Base-by-base conservation (phyloP, 306 rosid species). In the Crotalaria pallida region DNA sequence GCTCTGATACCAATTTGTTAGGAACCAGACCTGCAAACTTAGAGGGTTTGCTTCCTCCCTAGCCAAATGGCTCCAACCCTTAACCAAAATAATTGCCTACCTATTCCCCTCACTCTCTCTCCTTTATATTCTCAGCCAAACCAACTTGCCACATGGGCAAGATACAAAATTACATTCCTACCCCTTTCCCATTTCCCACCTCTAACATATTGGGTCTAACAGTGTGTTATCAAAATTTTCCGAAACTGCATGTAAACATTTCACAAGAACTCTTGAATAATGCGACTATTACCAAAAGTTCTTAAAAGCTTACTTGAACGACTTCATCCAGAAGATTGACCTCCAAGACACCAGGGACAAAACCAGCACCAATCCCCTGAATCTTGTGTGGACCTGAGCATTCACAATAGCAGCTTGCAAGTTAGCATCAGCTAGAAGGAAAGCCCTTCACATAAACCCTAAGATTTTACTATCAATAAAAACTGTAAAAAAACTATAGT, bases 311-410 rank as follows among this genome's bases (percentile, higher is more conserved):
- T 84, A 83, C 97, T 76, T 91, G 97, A 75, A 86, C 7, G 3
- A 86, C 82, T 77, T 88, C 96, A 33, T 91, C 95, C n/a, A 91
- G 38, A 74, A 88, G 76, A 70, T 65, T 70, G 68, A 84, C 86
- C 1, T 91, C 96, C 74, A 91, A 80, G 76, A 91, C 97, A n/a
- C 86, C 89, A 11, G 90, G 95, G 49, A 88, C 36, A 75, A 91
- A 91, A 68, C 96, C 97, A 71, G 92, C 95, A 36, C 97, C 97
- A 68, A 91, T 91, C 80, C 97, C 97, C 81, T 91, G 90, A 83
- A 91, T 91, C 85, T 86, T 91, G 82, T 91, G 97, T 15, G 95
- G 92, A 77, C 97, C 97, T 91, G 70, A 24, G 70, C 75, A 83
- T 66, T 57, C 33, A 53, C 67, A 63, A 40, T 17, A 57, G 65